Evolutionary conservation across 2,329 filamentous ascomycete species (phyloP).

Genomic region (Aureobasidium melanogenum): DNA sequence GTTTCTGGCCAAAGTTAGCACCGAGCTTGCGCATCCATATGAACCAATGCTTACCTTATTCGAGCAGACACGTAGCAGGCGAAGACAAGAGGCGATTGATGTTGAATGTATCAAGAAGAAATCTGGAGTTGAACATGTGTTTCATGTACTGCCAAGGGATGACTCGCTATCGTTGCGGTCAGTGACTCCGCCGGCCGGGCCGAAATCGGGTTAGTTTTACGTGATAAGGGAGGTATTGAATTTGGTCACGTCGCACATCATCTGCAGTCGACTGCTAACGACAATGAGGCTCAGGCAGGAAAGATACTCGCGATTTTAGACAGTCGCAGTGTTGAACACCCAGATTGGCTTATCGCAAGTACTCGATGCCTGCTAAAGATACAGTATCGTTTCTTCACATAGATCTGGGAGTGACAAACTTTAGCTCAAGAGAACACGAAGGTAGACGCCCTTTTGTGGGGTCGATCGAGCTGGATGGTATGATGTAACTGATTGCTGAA

Average conservation of each 20-base stretch:
- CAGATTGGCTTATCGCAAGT: too few relatives aligned
- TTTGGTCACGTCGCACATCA: not conserved
- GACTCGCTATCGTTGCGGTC: slow-evolving; percentile 10
- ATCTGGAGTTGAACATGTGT: slow-evolving; percentile 9
- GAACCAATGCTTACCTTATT: not conserved
- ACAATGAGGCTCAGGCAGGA: too few relatives aligned
- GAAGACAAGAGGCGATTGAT: not conserved
- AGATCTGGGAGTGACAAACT: not conserved
- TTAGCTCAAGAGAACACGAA: not conserved
- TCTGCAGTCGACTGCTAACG: not conserved
- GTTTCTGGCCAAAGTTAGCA: not conserved
- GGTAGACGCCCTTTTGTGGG: not conserved
- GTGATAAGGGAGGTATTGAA: not conserved
- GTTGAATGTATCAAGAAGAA: not conserved
- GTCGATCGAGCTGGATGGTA: not conserved
- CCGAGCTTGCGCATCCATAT: not conserved
- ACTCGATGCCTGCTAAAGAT: too few relatives aligned
- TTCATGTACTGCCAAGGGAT: slow-evolving; percentile 1
- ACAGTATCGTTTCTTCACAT: too few relatives aligned
- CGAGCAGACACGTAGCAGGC: not conserved
- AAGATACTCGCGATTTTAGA: not conserved
- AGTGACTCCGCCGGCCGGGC: slow-evolving; percentile 4
- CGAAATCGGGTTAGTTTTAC: slow-evolving; percentile 5
- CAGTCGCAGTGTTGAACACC: too few relatives aligned
- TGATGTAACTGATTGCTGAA: not conserved